These are phyloP conservation scores for Peniophora sp. DNA, from an alignment of 1,284 basidiomycete genomes.

Conservation along the genomic window DNA sequence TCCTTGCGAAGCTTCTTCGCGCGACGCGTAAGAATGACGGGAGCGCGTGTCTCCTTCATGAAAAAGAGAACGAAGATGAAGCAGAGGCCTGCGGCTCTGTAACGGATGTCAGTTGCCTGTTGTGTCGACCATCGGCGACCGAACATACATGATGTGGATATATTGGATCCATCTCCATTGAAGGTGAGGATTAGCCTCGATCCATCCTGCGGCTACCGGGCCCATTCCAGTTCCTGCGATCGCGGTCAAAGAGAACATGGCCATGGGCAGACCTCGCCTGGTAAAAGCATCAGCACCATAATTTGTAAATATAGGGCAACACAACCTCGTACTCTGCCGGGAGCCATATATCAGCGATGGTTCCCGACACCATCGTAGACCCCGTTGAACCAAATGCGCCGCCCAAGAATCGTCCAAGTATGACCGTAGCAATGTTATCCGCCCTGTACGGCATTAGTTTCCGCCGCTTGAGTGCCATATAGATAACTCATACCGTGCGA, in stretches of 20 bases:
- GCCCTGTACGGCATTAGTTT: constrained; percentile 28
- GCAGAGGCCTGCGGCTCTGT: constrained; percentile 37
- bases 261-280: constrained; percentile 69
- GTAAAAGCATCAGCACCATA: background rate
- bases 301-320: background rate
- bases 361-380: constrained; percentile 73
- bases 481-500: constrained; percentile 30
- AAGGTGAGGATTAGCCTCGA: constrained; percentile 52
- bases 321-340: constrained; percentile 39
- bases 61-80: constrained; percentile 36
- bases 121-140: background rate
- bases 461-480: background rate
- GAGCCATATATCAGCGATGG: constrained; percentile 65
- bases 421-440: constrained; percentile 62
- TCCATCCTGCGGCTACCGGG: constrained; percentile 60
- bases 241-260: constrained; percentile 51
- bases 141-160: constrained; percentile 58
- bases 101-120: background rate
- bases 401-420: constrained; percentile 59
- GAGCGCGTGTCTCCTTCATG: constrained; percentile 57
- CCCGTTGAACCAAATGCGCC: constrained; percentile 66
- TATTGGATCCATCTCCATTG: constrained; percentile 82
- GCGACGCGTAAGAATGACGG: constrained; percentile 52
- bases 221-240: constrained; percentile 59
- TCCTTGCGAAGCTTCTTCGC: constrained; percentile 54